These are phyloP conservation scores for Buxus sempervirens DNA, from an alignment of 164 flowering plant genomes.

Conservation along the genomic window DNA sequence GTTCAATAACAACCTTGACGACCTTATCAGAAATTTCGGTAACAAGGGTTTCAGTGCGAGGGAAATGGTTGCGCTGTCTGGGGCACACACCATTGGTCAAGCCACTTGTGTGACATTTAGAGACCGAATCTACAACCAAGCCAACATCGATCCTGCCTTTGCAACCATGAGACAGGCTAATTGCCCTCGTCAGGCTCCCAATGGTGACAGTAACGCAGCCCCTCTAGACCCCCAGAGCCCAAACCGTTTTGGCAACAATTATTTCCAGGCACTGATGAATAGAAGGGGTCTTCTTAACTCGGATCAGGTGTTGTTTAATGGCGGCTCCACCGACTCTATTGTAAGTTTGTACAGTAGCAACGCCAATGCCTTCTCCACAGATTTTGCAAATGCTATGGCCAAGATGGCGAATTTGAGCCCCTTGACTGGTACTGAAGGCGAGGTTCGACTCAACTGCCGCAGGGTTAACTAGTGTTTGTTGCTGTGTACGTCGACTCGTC, in stretches of 20 bases:
- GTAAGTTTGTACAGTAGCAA: slow-evolving; percentile 16
- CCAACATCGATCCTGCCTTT: slow-evolving; percentile 34
- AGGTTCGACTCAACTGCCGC: slow-evolving; percentile 18
- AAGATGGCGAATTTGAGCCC: slow-evolving; percentile 32
- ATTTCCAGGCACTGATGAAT: slow-evolving; percentile 24
- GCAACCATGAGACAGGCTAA: slow-evolving; percentile 15
- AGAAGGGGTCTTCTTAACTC: slow-evolving; percentile 34
- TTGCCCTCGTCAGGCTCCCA: slow-evolving; percentile 27
- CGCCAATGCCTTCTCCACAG: slow-evolving; percentile 11
- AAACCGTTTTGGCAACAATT: slow-evolving; percentile 25
- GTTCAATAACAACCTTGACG: slow-evolving; percentile 13
- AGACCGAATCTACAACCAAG: slow-evolving; percentile 31
- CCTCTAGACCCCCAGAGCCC: slow-evolving; percentile 36
- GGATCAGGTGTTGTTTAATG: slow-evolving; percentile 34
- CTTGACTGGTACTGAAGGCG: slow-evolving; percentile 22
- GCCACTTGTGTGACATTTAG: slow-evolving; percentile 28
- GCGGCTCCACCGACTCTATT: slow-evolving; percentile 20
- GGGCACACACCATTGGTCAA: slow-evolving; percentile 48
- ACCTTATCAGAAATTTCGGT: slow-evolving; percentile 20
- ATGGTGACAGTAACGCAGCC: slow-evolving; percentile 25
- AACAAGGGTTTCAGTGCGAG: slow-evolving; percentile 26
- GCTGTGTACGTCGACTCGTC: no score
- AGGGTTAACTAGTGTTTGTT: slow-evolving; percentile 22
- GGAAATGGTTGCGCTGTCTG: slow-evolving; percentile 49
- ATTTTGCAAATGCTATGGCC: slow-evolving; percentile 30